A percentile compares a stretch with the other conserved stretches of the same genome.
Conservation (phyloP, 169 alveolate genomes). For the Amoebophrya sp. region DNA sequence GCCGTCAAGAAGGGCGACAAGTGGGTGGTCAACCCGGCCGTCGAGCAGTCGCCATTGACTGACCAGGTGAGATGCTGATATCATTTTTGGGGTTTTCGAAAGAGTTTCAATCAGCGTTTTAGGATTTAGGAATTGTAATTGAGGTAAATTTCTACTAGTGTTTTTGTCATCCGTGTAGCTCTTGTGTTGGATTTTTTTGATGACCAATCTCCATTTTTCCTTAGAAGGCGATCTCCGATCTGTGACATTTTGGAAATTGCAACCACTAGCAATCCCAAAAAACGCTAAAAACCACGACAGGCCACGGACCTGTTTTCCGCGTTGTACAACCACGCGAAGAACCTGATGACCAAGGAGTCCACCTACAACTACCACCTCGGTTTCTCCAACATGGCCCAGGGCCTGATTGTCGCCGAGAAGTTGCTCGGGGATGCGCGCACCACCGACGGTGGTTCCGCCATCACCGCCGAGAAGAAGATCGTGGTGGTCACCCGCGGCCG, state of each 20-base stretch:
- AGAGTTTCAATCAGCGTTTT: too few relatives aligned
- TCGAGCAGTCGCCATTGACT: not conserved
- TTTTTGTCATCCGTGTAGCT: too few relatives aligned
- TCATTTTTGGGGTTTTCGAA: too few relatives aligned
- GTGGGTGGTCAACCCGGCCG: not conserved
- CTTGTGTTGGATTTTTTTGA: too few relatives aligned
- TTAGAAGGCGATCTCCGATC: too few relatives aligned
- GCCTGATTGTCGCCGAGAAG: not conserved
- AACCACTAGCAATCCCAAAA: too few relatives aligned
- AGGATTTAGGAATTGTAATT: too few relatives aligned
- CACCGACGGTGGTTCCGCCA: not conserved
- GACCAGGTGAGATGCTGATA: too few relatives aligned
- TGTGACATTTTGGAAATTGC: too few relatives aligned
- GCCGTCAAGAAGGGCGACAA: not conserved
- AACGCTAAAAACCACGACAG: too few relatives aligned
- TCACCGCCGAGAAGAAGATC: not conserved
- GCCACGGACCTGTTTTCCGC: not conserved
- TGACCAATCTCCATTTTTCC: too few relatives aligned
- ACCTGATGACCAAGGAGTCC: not conserved
- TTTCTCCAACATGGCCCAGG: not conserved
- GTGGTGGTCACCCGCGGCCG: conserved; percentile 2
- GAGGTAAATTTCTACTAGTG: too few relatives aligned
- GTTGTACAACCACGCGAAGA: not conserved
- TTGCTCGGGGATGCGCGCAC: not conserved
- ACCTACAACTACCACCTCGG: not conserved